Conservation (phyloP, 2,329 filamentous ascomycete species). For the Cyphellophora europaea region DNA sequence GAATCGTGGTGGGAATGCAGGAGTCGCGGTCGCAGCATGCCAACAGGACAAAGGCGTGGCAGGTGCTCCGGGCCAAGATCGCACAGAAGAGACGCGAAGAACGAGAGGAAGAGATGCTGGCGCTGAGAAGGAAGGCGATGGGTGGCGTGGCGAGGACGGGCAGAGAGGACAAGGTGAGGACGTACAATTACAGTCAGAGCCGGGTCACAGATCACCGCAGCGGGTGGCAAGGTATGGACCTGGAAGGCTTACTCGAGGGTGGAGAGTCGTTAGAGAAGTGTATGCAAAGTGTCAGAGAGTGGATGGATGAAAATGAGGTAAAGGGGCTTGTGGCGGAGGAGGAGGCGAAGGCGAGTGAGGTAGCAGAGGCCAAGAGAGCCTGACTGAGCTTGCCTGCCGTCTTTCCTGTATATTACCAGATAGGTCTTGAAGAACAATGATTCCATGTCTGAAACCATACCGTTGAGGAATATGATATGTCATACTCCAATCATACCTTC, state of each 20-base stretch:
- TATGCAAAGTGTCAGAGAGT: constrained; percentile 68
- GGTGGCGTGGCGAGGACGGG: constrained; percentile 71
- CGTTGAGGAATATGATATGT: too few species aligned
- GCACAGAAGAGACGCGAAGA: constrained; percentile 72
- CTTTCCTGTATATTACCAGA: too few species aligned
- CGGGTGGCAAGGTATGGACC: constrained; percentile 67
- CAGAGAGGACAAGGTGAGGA: constrained; percentile 85
- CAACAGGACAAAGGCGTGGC: constrained; percentile 83
- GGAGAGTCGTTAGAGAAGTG: constrained; percentile 62
- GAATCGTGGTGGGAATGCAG: constrained; percentile 82
- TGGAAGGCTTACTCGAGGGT: constrained; percentile 71
- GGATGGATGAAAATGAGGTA: constrained; percentile 68
- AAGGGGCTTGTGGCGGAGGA: constrained; percentile 58
- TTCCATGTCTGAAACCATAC: too few species aligned
- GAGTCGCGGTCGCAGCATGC: constrained; percentile 83
- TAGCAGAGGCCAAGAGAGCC: constrained; percentile 3
- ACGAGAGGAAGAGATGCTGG: constrained; percentile 69
- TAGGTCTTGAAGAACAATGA: too few species aligned
- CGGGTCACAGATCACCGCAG: constrained; percentile 83
- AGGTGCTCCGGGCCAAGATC: constrained; percentile 68
- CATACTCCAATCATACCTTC: too few species aligned
- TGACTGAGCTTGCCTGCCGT: too few species aligned
- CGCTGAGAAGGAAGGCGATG: constrained; percentile 67
- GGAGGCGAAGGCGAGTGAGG: constrained; percentile 32
- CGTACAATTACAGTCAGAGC: constrained; percentile 74